These are phyloP conservation scores for Pichia rugopelliculosa DNA, from an alignment of 805 yeast species.

Conservation along the genomic window DNA sequence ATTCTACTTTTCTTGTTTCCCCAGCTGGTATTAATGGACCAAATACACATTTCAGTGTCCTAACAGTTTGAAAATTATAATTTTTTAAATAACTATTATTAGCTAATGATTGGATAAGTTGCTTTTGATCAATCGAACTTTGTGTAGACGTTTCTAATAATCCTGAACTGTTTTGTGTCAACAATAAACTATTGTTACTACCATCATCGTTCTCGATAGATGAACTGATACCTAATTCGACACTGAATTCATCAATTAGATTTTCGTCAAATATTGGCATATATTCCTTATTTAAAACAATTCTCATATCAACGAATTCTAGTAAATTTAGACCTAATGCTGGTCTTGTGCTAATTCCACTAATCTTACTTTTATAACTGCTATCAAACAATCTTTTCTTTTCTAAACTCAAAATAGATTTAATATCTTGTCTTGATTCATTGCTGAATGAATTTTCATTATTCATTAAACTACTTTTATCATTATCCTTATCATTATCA, in stretches of 20 bases:
- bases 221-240: constrained; percentile 27
- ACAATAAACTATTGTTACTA: neutral
- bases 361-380: constrained; percentile 26
- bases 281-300: constrained; percentile 37
- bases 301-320: constrained; percentile 41
- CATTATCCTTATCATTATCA: constrained; percentile 16
- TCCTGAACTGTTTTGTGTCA: neutral
- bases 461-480: neutral
- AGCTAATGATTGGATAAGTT: constrained; percentile 18
- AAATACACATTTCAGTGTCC: constrained; percentile 25
- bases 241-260: constrained; percentile 29
- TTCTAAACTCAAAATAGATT: constrained; percentile 21
- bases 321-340: constrained; percentile 53
- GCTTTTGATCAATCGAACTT: constrained; percentile 10
- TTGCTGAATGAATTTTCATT: neutral
- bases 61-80: constrained; percentile 26
- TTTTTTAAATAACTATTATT: constrained; percentile 27
- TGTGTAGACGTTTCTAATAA: constrained; percentile 8
- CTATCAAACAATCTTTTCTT: constrained; percentile 26
- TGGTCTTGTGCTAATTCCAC: constrained; percentile 35
- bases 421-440: constrained; percentile 15
- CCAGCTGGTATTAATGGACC: constrained; percentile 21
- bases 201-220: constrained; percentile 7
- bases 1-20: constrained; percentile 15
- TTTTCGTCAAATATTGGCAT: constrained; percentile 32